Evolutionary conservation across 306 rosid genomes (phyloP).

Genomic region (Cicer bijugum): DNA sequence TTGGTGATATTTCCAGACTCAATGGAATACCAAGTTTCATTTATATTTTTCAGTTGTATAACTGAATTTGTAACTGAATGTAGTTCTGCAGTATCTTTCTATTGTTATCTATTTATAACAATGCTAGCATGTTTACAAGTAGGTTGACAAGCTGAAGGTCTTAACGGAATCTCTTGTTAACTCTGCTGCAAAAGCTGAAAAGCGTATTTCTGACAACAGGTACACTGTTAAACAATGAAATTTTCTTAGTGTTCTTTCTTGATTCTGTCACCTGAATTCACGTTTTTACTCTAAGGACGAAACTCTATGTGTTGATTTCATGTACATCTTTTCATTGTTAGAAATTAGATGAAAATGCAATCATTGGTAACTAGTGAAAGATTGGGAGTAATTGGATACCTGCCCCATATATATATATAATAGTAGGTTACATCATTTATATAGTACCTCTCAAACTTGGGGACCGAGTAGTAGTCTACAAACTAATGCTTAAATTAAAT

Average conservation of each 20-base stretch:
- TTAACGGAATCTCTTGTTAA: slow-evolving; percentile 90
- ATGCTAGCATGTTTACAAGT: slow-evolving; percentile 39
- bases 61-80: background rate
- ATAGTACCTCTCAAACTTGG: background rate
- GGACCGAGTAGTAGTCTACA: background rate
- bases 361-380: slow-evolving; percentile 1
- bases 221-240: slow-evolving; percentile 40
- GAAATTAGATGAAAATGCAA: slow-evolving; percentile 6
- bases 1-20: slow-evolving; percentile 30
- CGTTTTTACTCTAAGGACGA: background rate
- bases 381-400: background rate
- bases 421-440: slow-evolving; percentile 2
- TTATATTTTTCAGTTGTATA: background rate
- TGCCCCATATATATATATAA: background rate
- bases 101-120: slow-evolving; percentile 15
- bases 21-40: slow-evolving; percentile 19
- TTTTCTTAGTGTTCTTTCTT: slow-evolving; percentile 13
- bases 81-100: slow-evolving; percentile 3
- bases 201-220: slow-evolving; percentile 94
- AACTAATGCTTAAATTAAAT: slow-evolving; percentile 4
- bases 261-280: slow-evolving; percentile 2
- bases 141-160: slow-evolving; percentile 97
- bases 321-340: background rate
- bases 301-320: background rate
- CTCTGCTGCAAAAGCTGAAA: slow-evolving; percentile 89